Conservation (phyloP, 106 monocot species). For the Gastrodia elata region DNA sequence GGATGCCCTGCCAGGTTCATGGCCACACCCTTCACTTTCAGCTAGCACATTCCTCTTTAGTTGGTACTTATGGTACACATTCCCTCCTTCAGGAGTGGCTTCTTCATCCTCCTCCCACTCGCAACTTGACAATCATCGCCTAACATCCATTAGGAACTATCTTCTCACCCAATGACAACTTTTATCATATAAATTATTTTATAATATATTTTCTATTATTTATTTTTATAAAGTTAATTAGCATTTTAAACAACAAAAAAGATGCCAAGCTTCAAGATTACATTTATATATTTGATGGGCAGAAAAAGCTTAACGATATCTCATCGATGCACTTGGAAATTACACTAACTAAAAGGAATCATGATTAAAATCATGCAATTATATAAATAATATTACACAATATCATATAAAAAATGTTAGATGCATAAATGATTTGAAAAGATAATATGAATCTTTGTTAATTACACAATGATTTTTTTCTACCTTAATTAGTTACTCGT, state of each 20-base stretch:
- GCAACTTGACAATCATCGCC: constrained; percentile 25
- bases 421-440: no score
- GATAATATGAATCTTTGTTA: no score
- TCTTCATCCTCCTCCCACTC: constrained; percentile 27
- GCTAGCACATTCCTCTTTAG: constrained; percentile 33
- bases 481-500: no score
- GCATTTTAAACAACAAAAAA: background rate
- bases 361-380: no score
- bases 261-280: background rate
- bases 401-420: no score
- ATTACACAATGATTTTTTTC: no score
- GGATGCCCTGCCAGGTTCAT: constrained; percentile 34
- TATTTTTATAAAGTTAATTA: background rate
- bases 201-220: background rate
- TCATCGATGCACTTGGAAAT: background rate
- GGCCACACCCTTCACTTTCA: constrained; percentile 29
- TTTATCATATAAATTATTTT: constrained; percentile 4
- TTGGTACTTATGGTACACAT: constrained; percentile 31
- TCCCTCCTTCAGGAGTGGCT: constrained; percentile 35
- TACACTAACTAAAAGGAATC: background rate
- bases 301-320: background rate
- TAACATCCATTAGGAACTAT: constrained; percentile 22
- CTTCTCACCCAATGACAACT: constrained; percentile 22
- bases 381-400: background rate
- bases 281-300: background rate